Conservation (phyloP, 192 early-diverging fungal genomes). For the Coemansia sp. region DNA sequence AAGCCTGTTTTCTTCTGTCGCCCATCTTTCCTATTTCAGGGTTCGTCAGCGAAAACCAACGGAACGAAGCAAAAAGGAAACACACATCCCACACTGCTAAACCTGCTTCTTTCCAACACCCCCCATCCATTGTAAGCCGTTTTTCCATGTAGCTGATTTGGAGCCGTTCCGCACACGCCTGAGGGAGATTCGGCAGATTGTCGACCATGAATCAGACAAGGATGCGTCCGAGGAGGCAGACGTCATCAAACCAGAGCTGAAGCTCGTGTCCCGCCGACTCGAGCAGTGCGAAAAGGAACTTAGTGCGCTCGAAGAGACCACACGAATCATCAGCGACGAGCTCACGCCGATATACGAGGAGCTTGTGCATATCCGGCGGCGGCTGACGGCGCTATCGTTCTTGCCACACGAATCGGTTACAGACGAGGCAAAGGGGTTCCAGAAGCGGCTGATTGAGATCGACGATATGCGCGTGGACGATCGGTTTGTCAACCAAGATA, state of each 20-base stretch:
- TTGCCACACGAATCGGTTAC: constrained; percentile 27
- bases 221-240: constrained; percentile 21
- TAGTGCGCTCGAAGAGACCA: constrained; percentile 54
- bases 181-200: constrained; percentile 59
- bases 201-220: constrained; percentile 47
- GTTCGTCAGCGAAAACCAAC: too few species aligned
- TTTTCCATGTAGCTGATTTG: constrained; percentile 56
- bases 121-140: background rate
- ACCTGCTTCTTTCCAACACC: background rate
- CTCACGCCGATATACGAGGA: constrained; percentile 71
- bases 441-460: constrained; percentile 74
- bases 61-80: background rate
- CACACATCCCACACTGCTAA: background rate
- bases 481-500: constrained; percentile 64
- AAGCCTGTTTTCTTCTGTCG: background rate
- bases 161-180: constrained; percentile 62
- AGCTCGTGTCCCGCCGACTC: constrained; percentile 43
- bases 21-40: background rate
- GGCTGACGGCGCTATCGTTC: constrained; percentile 54
- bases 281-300: constrained; percentile 55
- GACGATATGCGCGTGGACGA: constrained; percentile 78
- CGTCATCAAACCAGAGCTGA: constrained; percentile 30
- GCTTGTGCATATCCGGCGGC: constrained; percentile 67
- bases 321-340: constrained; percentile 65
- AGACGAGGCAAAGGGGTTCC: constrained; percentile 55